Base-by-base conservation (phyloP, 1,139 yeast species). In the Nakaseomyces uthaithaninus region DNA sequence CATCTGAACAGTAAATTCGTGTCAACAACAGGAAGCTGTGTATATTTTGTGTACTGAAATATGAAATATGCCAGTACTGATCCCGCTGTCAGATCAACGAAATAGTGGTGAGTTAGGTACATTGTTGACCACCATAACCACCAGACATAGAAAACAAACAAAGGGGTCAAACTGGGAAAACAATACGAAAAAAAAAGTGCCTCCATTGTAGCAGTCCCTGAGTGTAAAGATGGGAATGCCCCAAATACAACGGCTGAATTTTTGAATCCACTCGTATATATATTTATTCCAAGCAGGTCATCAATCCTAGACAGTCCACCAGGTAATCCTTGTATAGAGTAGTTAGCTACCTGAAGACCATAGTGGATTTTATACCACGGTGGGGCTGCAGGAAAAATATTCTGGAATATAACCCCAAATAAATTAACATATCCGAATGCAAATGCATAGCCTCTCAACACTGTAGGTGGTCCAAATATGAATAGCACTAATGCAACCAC, bases 81-180 rank as follows among this genome's bases (percentile, higher is more conserved):
- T 25, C 97, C 97, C 14, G 91, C 94, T 60, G 84, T 84, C 45
- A 89, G 74, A 60, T 89, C 97, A 48, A 87, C 78, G 59, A 89
- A 89, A 64, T 89, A 89, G 63, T 89, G 97, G 63, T 89, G 97
- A 1, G 96, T 87, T 55, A 89, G 72, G 64, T 89, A 89, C 97
- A 89, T 89, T 15, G 97, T 89, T 38, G 93, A 75, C 97, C 97
- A 89, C 96, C 97, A 89, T 53, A 89, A 73, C 94, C 95, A 86
- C 49, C 79, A 66, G 17, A 86, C 94, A 60, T 89, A 89, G 22
- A 68, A 65, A 59, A 81, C 71, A 69, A 89, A 84, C 11, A 80
- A 53, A 4, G 79, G 73, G 10, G 75, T 70, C 44, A 67, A 69
- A 41, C 65, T 70, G 18, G 97, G 97, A 60, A 89, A 87, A 45